These are phyloP conservation scores for Hebeloma cylindrosporum DNA, from an alignment of 768 basidiomycete species.

Conservation along the genomic window DNA sequence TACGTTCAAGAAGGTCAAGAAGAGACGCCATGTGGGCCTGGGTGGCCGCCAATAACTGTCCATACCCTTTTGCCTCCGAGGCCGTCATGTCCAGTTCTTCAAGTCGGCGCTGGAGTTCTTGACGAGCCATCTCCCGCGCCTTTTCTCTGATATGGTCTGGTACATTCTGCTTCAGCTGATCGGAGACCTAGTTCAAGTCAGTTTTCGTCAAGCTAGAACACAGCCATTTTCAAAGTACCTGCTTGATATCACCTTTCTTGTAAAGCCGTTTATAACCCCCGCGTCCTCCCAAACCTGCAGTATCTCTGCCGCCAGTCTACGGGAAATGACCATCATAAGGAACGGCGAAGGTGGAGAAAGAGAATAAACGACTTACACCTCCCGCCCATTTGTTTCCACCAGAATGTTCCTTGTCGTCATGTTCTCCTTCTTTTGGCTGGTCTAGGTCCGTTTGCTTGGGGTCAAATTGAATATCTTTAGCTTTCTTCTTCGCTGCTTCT, in stretches of 20 bases:
- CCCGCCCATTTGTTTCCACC: constrained; percentile 69
- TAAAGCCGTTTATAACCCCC: constrained; percentile 67
- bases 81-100: constrained; percentile 63
- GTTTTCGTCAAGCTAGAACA: too few relatives aligned
- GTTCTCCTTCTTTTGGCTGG: constrained; percentile 61
- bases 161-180: constrained; percentile 54
- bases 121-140: constrained; percentile 64
- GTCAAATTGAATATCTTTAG: constrained; percentile 57
- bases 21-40: constrained; percentile 61
- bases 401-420: constrained; percentile 59
- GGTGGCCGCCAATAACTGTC: constrained; percentile 49
- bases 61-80: constrained; percentile 57
- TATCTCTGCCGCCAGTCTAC: constrained; percentile 65
- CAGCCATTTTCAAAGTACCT: constrained; percentile 32
- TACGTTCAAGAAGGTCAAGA: constrained; percentile 62
- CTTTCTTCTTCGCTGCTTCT: constrained; percentile 50
- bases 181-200: constrained; percentile 42
- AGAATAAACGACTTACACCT: constrained; percentile 42
- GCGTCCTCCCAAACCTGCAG: constrained; percentile 65
- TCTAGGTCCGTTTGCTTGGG: constrained; percentile 51
- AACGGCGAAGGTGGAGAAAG: neutral
- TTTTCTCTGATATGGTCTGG: constrained; percentile 61
- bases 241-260: constrained; percentile 64
- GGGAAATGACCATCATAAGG: neutral
- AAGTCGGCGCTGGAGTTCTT: constrained; percentile 58